Evolutionary conservation across 106 monocot genomes (phyloP).

Genomic region (Dioscorea dumetorum): DNA sequence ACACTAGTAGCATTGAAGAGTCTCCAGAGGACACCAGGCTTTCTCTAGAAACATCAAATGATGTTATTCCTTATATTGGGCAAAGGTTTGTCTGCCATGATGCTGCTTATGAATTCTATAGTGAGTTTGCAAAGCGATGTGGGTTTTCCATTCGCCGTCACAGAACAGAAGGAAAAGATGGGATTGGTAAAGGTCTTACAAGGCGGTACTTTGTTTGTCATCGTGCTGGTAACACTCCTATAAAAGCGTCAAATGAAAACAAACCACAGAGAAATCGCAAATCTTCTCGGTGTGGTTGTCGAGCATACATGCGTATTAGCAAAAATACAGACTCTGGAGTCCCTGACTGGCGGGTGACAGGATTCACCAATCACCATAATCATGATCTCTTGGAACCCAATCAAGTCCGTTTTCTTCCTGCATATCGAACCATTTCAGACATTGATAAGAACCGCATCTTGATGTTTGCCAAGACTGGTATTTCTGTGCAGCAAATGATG

Average conservation of each 20-base stretch:
- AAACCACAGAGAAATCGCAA: constrained; percentile 81
- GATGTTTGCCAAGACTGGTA: constrained; percentile 79
- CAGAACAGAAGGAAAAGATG: constrained; percentile 80
- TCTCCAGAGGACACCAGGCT: constrained; percentile 44
- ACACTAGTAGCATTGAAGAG: constrained; percentile 46
- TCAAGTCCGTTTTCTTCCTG: constrained; percentile 83
- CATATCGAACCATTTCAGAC: constrained; percentile 64
- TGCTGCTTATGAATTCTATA: constrained; percentile 78
- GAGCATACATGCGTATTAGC: constrained; percentile 78
- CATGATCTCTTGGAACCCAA: constrained; percentile 75
- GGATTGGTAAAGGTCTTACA: constrained; percentile 71
- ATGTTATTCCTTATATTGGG: constrained; percentile 58
- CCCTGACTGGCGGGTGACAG: constrained; percentile 79
- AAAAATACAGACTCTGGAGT: constrained; percentile 30
- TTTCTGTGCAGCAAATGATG: constrained; percentile 92
- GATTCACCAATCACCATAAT: constrained; percentile 73
- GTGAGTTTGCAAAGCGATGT: constrained; percentile 54
- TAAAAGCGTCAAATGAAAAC: constrained; percentile 34
- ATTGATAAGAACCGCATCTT: constrained; percentile 63
- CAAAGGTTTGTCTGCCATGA: constrained; percentile 72
- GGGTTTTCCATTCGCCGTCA: constrained; percentile 89
- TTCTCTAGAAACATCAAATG: constrained; percentile 56
- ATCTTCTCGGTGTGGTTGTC: constrained; percentile 80
- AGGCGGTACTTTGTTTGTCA: constrained; percentile 86
- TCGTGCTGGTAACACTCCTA: constrained; percentile 75